Percentiles rank a stretch among this genome's conserved stretches.
These are phyloP conservation scores for Senecio squalidus DNA, from an alignment of 140 eudicot genomes.

Conservation along the genomic window DNA sequence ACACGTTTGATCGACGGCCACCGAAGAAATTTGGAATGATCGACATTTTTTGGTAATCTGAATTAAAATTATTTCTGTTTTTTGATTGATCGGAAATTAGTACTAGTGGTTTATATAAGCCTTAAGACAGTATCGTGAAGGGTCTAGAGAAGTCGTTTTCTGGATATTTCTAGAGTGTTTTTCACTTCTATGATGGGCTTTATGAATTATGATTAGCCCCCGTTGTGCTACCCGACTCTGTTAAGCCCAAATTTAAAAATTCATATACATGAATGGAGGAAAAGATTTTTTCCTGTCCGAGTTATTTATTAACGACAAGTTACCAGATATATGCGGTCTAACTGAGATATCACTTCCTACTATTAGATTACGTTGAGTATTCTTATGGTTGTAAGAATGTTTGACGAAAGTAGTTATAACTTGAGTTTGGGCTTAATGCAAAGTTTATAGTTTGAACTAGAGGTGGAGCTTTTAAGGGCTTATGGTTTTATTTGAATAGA, in stretches of 20 bases:
- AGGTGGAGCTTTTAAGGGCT: no score
- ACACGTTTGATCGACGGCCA: slow-evolving; percentile 24
- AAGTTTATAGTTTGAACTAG: no score
- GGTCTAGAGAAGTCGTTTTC: slow-evolving; percentile 2
- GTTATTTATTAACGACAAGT: no score
- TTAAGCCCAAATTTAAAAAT: neutral
- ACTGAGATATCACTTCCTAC: no score
- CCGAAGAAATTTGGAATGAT: slow-evolving; percentile 24
- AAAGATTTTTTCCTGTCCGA: no score
- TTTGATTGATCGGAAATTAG: neutral
- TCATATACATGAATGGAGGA: neutral
- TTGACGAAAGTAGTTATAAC: no score
- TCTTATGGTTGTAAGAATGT: no score
- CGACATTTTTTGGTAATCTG: slow-evolving; percentile 12
- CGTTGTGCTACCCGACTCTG: neutral
- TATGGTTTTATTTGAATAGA: no score
- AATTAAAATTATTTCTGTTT: neutral
- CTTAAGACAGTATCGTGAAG: slow-evolving; percentile 7
- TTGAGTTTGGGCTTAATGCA: no score
- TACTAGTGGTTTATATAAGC: neutral
- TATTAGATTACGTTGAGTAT: no score
- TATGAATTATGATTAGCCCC: neutral
- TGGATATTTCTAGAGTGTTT: slow-evolving; percentile 8
- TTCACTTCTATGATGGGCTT: neutral
- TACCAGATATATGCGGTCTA: no score